Conservation (phyloP, 176 grass and related monocot species). For the Olyra latifolia region DNA sequence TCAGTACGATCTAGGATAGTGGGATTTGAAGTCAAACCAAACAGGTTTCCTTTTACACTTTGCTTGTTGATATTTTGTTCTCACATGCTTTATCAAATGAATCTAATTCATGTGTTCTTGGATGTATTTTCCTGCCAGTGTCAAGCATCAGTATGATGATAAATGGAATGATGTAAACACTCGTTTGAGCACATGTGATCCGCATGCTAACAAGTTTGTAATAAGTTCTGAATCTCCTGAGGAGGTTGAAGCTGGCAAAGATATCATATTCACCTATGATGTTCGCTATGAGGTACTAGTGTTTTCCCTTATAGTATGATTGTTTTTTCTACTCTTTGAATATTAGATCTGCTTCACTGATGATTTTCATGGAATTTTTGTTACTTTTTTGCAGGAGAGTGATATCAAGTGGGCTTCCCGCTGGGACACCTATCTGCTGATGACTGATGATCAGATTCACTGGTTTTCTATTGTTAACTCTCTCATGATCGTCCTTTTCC, state of each 20-base stretch:
- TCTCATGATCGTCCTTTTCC: conserved; percentile 68
- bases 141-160: conserved; percentile 51
- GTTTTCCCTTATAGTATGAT: background rate
- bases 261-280: conserved; percentile 71
- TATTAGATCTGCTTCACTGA: background rate
- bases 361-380: conserved; percentile 18
- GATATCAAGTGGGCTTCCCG: conserved; percentile 70
- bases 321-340: conserved; percentile 34
- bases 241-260: conserved; percentile 50
- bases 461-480: conserved; percentile 79
- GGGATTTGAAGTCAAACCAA: conserved; percentile 57
- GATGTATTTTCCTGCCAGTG: conserved; percentile 32
- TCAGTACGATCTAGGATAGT: conserved; percentile 58
- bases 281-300: conserved; percentile 51
- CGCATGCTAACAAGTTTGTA: conserved; percentile 52
- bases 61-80: background rate
- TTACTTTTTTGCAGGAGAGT: conserved; percentile 53
- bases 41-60: conserved; percentile 46
- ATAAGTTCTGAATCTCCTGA: conserved; percentile 39
- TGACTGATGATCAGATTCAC: conserved; percentile 73
- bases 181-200: conserved; percentile 67
- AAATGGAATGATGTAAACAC: conserved; percentile 51
- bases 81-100: background rate
- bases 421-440: conserved; percentile 73
- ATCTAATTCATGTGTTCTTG: conserved; percentile 19